Evolutionary conservation across 1,139 yeast species (phyloP), one percentile per base, ranked within the genome.

Genomic region (Hyphopichia fennica): DNA sequence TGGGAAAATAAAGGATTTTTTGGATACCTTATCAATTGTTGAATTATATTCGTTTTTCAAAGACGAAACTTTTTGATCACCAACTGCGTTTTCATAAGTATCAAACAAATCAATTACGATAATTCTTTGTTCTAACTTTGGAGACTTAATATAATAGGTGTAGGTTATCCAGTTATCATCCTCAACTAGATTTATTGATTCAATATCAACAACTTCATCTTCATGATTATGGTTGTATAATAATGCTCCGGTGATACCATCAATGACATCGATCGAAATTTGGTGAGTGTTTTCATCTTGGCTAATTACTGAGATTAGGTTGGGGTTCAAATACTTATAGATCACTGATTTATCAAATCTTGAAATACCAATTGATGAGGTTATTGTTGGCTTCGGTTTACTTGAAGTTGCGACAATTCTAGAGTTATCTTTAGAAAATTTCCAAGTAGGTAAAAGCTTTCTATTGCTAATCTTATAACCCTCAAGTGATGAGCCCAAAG

Each of bases 131-230:
- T 82, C 81, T 23, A 67, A 60, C 50, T 77, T 56, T 13, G 86
- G 86, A 3, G 61, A 61, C 2, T 61, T 59, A 40, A 81, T 70
- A 58, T 75, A 79, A 57, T 79, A 87, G 0, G 93, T 70, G 59
- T 87, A 86, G 3, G 87, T 75, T 13, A 89, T 67, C 89, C 95
- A 91, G 61, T 90, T 83, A 57, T 93, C 98, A 43, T 91, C 95
- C 61, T 82, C 76, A 1, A 82, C 69, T 31, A 88, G 55, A 22
- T 75, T 70, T 16, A 88, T 54, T 1, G 79, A 69, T 2, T 42
- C 41, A 6, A 46, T 39, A 37, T 69, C 75, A 16, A 73, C 54
- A 2, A 69, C 62, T 34, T 72, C 76, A 18, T 60, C 56, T 9
- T 69, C 72, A 52, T 76, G 79, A 22, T 62, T 53, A 17, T 71